Percentiles rank a stretch among this genome's conserved stretches.
Conservation (phyloP, 352 stramenopile species). For the Pythium brassicae region DNA sequence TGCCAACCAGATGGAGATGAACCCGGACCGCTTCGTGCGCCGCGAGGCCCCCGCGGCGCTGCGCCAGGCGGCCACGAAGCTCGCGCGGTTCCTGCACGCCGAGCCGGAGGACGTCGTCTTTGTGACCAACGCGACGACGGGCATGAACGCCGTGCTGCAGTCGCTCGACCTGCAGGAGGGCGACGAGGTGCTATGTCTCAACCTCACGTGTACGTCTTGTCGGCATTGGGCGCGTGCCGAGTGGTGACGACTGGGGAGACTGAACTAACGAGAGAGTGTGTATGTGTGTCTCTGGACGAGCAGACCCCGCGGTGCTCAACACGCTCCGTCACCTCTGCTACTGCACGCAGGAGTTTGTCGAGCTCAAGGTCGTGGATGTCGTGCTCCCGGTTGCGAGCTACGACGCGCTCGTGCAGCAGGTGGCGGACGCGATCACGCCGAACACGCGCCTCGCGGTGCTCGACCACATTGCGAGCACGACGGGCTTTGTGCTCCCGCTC, state of each 20-base stretch:
- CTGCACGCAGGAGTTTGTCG: conserved; percentile 85
- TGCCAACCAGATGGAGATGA: conserved; percentile 86
- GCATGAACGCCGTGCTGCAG: conserved; percentile 81
- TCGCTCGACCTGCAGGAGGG: conserved; percentile 83
- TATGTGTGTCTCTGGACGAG: conserved; percentile 10
- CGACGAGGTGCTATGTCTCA: conserved; percentile 85
- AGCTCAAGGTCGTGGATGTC: conserved; percentile 83
- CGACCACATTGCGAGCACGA: conserved; percentile 79
- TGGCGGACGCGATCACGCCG: conserved; percentile 68
- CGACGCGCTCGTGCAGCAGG: conserved; percentile 61
- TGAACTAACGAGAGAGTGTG: no score
- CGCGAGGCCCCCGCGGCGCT: conserved; percentile 57
- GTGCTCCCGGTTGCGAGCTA: conserved; percentile 68
- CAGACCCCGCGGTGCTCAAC: conserved; percentile 79
- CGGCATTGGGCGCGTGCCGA: neutral
- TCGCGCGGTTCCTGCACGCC: conserved; percentile 65
- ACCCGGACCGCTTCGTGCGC: conserved; percentile 81
- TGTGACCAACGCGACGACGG: conserved; percentile 81
- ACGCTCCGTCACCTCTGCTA: conserved; percentile 83
- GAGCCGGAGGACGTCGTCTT: conserved; percentile 82
- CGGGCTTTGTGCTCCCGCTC: conserved; percentile 71
- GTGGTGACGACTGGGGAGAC: no score
- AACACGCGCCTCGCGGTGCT: conserved; percentile 83
- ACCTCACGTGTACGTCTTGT: conserved; percentile 81
- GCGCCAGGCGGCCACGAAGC: conserved; percentile 52